Evolutionary conservation across 169 alveolate species (phyloP).

Genomic region (Plasmodium malariae): DNA sequence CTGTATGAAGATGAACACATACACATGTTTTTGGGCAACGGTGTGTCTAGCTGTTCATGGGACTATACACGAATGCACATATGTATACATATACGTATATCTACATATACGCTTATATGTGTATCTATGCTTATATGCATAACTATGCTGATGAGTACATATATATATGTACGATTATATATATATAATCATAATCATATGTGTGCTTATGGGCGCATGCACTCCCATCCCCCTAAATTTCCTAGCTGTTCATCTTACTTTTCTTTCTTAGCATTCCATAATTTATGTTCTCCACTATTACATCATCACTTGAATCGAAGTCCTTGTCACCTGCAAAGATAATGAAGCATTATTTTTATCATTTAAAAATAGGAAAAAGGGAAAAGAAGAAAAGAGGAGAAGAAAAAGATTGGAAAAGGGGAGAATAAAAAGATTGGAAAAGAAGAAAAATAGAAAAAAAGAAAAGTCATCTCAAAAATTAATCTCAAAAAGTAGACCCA

Average conservation of each 20-base stretch:
- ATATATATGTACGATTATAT: too few relatives aligned
- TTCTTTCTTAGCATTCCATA: conserved; percentile 32
- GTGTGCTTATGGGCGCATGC: background rate
- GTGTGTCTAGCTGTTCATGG: background rate
- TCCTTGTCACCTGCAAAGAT: conserved; percentile 49
- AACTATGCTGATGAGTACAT: too few relatives aligned
- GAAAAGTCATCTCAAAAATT: background rate
- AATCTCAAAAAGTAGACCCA: too few relatives aligned
- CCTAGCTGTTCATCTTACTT: background rate
- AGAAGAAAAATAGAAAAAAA: background rate
- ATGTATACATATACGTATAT: background rate
- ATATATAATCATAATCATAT: too few relatives aligned
- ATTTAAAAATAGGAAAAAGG: too few relatives aligned
- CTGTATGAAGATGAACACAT: background rate
- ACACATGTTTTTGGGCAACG: background rate
- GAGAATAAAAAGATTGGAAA: too few relatives aligned
- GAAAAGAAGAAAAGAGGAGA: too few relatives aligned
- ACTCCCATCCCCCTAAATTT: too few relatives aligned
- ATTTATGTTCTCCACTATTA: conserved; percentile 27
- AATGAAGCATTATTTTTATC: too few relatives aligned
- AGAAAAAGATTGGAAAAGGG: too few relatives aligned
- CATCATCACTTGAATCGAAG: conserved; percentile 75
- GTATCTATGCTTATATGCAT: background rate
- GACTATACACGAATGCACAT: background rate
- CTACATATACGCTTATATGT: background rate